Base-by-base conservation (phyloP, 495 filamentous ascomycete genomes). In the Pyrenopolyporus hunteri region DNA sequence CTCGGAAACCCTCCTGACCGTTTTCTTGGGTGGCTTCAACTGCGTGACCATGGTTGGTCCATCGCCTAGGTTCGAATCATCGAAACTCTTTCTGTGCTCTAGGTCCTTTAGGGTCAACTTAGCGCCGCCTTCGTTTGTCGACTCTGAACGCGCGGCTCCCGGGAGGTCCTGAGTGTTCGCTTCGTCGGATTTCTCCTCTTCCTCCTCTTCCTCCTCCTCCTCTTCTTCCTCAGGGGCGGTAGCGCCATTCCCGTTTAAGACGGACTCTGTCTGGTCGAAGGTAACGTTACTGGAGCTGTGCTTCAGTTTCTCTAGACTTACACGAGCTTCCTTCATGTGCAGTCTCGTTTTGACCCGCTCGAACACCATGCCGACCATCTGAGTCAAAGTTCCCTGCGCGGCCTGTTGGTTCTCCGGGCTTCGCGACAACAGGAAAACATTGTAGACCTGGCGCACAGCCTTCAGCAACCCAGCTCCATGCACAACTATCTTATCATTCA, bases 311-410 rank as follows among this genome's bases (percentile, higher is more conserved):
- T 74, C 78, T 9, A 84, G 66, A 58, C 78, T 85, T 31, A 70
- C 63, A 35, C 80, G 75, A 17, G 90, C 81, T 68, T 97, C 93
- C 72, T 96, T 97, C 78, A 91, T 85, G 52, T 91, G 85, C 49
- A 97, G 75, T 28, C 95, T 80, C n/a, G 83, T 84, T 68, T 92
- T 93, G 40, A 98, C 93, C 42, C 95, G 78, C 72, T 99, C 95
- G 63, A 98, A 98, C 2, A 99, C 94, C 11, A 94, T 98, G 48
- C 92, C 91, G 4, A 98, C 90, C 95, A 99, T 99, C 74, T 99
- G 95, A 0, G 94, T 97, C 44, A 99, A 77, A 2, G 95, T 96
- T 0, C 93, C 94, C 70, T 98, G 95, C 1, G 95, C 95, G 40
- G 97, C 89, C 74, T 96, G 92, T 76, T 99, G 95, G 66, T 98